Evolutionary conservation across 768 basidiomycete genomes (phyloP).

Genomic region (Hydnomerulius pinastri): DNA sequence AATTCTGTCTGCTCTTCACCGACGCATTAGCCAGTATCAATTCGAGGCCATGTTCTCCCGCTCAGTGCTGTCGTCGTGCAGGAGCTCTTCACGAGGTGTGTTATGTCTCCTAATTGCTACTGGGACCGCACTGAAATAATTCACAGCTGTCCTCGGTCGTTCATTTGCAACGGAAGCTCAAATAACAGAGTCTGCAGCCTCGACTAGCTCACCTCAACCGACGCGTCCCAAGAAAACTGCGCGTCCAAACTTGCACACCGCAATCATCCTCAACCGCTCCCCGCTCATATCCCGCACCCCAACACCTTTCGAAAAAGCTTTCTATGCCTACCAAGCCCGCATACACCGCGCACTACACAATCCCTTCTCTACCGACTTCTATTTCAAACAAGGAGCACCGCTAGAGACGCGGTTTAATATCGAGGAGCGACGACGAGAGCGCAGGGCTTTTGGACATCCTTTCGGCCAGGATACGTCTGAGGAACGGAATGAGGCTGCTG

Average conservation of each 20-base stretch:
- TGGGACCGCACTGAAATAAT: background rate
- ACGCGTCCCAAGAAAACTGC: conserved; percentile 30
- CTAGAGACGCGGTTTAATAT: conserved; percentile 78
- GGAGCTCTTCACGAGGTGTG: conserved; percentile 31
- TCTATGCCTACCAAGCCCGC: conserved; percentile 81
- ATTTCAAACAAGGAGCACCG: conserved; percentile 90
- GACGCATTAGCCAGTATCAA: background rate
- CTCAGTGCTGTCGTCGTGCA: conserved; percentile 32
- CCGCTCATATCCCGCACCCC: conserved; percentile 75
- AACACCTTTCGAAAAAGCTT: conserved; percentile 74
- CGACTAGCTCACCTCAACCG: conserved; percentile 6
- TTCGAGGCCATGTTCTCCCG: conserved; percentile 35
- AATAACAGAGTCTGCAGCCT: background rate
- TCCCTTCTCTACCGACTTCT: conserved; percentile 87
- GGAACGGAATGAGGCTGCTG: conserved; percentile 47
- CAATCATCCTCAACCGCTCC: conserved; percentile 77
- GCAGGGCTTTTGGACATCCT: conserved; percentile 67
- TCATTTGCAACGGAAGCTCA: conserved; percentile 46
- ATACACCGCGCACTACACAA: conserved; percentile 85
- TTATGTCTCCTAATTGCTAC: background rate
- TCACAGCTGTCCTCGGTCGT: conserved; percentile 30
- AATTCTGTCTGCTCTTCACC: background rate
- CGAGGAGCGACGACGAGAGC: conserved; percentile 74
- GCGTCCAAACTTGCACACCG: conserved; percentile 50
- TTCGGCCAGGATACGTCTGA: conserved; percentile 48